Percentiles rank a stretch among this genome's conserved stretches.
Conservation (phyloP, 2,329 filamentous ascomycete genomes). For the Cladosporium sp. region DNA sequence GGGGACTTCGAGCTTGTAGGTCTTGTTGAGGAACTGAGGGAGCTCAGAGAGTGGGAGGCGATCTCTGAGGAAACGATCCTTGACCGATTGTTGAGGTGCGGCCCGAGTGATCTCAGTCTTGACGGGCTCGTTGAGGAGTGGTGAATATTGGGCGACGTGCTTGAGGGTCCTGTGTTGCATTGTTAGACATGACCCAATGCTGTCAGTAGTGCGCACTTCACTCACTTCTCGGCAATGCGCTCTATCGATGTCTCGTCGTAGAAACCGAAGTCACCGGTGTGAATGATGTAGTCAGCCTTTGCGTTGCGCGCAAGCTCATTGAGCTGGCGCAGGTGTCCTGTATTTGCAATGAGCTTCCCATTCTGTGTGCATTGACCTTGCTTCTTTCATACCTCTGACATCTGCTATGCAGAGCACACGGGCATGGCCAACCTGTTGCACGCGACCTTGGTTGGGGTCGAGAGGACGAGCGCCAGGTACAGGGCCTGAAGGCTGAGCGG, state of each 20-base stretch:
- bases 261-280: conserved; percentile 98
- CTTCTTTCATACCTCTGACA: conserved; percentile 46
- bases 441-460: conserved; percentile 54
- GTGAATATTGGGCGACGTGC: conserved; percentile 98
- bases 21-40: conserved; percentile 81
- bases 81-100: conserved; percentile 70
- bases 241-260: conserved; percentile 96
- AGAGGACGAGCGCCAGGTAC: conserved; percentile 47
- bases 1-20: conserved; percentile 87
- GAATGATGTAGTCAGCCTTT: conserved; percentile 94
- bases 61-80: conserved; percentile 76
- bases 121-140: conserved; percentile 77
- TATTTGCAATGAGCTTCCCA: conserved; percentile 21
- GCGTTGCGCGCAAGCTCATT: conserved; percentile 96
- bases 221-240: conserved; percentile 96
- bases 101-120: conserved; percentile 67
- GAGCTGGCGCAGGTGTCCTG: conserved; percentile 91
- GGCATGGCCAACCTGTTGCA: conserved; percentile 51
- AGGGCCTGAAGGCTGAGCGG: conserved; percentile 34
- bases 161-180: conserved; percentile 73
- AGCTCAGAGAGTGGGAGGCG: conserved; percentile 92
- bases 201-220: conserved; percentile 22
- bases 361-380: not conserved
- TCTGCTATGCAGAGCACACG: conserved; percentile 55
- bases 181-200: conserved; percentile 20